Evolutionary conservation across 345 rosid genomes (phyloP).

Genomic region (Crucihimalaya himalaica): DNA sequence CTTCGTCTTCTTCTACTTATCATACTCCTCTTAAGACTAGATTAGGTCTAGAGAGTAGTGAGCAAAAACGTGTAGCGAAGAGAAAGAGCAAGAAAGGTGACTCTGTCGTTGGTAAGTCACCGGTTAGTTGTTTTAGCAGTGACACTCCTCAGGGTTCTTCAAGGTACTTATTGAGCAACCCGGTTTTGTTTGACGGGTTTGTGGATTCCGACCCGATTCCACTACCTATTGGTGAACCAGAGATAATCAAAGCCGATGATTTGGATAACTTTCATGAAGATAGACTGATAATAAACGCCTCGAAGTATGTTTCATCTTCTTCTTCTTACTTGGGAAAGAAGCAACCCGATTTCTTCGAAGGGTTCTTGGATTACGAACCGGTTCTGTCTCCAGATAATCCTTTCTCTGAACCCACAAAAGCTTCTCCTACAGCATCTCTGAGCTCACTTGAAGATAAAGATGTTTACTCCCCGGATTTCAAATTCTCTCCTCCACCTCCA

Average conservation of each 20-base stretch:
- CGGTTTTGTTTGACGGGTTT: conserved; percentile 43
- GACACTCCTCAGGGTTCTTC: conserved; percentile 42
- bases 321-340: conserved; percentile 42
- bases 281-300: conserved; percentile 39
- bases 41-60: conserved; percentile 44
- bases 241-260: conserved; percentile 28
- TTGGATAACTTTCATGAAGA: conserved; percentile 24
- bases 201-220: conserved; percentile 40
- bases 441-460: conserved; percentile 39
- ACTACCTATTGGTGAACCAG: conserved; percentile 36
- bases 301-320: conserved; percentile 57
- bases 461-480: conserved; percentile 31
- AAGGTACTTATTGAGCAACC: conserved; percentile 37
- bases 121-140: conserved; percentile 30
- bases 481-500: conserved; percentile 48
- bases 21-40: conserved; percentile 48
- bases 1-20: conserved; percentile 43
- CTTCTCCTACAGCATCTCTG: conserved; percentile 39
- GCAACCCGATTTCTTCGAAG: conserved; percentile 53
- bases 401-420: conserved; percentile 37
- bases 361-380: conserved; percentile 58
- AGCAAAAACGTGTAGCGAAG: conserved; percentile 25
- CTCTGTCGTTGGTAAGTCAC: conserved; percentile 28
- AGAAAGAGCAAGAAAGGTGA: conserved; percentile 45
- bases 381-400: conserved; percentile 49